Percentiles rank a stretch among this genome's conserved stretches.
Evolutionary conservation across 257 asterid species (phyloP).

Genomic region (Solanum appendiculatum): DNA sequence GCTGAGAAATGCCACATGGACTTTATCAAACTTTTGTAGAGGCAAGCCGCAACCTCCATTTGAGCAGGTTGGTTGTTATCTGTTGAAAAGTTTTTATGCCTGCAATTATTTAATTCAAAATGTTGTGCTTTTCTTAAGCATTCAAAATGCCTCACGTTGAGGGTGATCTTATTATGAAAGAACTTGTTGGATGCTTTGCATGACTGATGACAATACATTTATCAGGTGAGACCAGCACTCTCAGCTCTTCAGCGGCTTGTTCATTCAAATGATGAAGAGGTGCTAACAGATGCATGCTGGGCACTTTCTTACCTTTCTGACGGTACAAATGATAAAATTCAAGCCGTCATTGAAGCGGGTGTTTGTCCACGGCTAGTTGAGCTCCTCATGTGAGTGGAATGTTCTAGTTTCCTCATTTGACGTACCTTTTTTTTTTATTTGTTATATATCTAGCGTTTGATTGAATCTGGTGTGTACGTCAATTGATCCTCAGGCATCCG

Average conservation of each 20-base stretch:
- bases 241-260: constrained; percentile 77
- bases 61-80: constrained; percentile 57
- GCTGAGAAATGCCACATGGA: constrained; percentile 98
- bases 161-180: neutral
- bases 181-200: neutral
- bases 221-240: constrained; percentile 74
- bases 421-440: neutral
- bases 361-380: constrained; percentile 77
- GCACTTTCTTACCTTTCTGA: constrained; percentile 95
- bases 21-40: constrained; percentile 87
- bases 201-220: constrained; percentile 3
- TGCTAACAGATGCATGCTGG: constrained; percentile 97
- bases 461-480: neutral
- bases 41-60: constrained; percentile 97
- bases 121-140: neutral
- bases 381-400: constrained; percentile 67
- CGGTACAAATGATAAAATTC: constrained; percentile 88
- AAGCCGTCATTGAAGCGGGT: constrained; percentile 89
- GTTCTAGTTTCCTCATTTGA: neutral
- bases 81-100: neutral
- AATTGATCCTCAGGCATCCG: constrained; percentile 54
- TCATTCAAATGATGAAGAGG: constrained; percentile 81
- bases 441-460: neutral
- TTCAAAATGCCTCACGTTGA: neutral
- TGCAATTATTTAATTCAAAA: neutral